Evolutionary conservation across 192 early-diverging fungal species (phyloP).

Genomic region (Entomortierella beljakovae): DNA sequence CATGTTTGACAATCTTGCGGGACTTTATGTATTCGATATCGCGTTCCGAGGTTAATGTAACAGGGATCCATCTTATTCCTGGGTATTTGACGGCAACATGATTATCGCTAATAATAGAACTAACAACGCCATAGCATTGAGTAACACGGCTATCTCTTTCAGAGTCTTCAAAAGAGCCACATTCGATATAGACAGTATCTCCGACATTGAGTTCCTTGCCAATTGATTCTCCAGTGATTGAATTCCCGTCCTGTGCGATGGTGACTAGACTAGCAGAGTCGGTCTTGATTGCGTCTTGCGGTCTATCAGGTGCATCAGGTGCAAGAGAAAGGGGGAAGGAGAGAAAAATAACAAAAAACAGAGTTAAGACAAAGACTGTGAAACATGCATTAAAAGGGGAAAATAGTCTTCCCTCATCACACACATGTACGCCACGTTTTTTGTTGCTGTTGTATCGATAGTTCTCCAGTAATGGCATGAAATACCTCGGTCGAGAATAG

Average conservation of each 20-base stretch:
- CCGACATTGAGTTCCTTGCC: slow-evolving; percentile 38
- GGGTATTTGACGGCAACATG: slow-evolving; percentile 46
- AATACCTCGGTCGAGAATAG: too few relatives aligned
- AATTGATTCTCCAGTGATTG: slow-evolving; percentile 40
- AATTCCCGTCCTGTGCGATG: slow-evolving; percentile 44
- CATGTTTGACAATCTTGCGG: slow-evolving; percentile 49
- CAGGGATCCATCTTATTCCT: slow-evolving; percentile 55
- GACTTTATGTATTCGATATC: slow-evolving; percentile 51
- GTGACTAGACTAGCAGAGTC: slow-evolving; percentile 38
- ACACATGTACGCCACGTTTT: not conserved
- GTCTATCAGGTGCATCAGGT: slow-evolving; percentile 26
- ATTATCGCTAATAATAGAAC: slow-evolving; percentile 37
- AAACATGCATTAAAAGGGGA: not conserved
- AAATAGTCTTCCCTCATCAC: not conserved
- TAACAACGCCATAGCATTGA: slow-evolving; percentile 50
- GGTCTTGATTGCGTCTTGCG: slow-evolving; percentile 49
- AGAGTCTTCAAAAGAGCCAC: slow-evolving; percentile 38
- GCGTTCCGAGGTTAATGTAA: slow-evolving; percentile 34
- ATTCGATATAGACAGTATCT: slow-evolving; percentile 56
- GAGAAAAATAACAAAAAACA: not conserved
- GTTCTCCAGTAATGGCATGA: too few relatives aligned
- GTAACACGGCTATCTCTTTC: slow-evolving; percentile 37
- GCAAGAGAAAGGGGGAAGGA: not conserved
- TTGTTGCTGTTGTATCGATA: not conserved
- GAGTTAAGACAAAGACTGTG: not conserved